A percentile compares a stretch with the other conserved stretches of the same genome.
phyloP scores from a whole-genome alignment of 805 yeast genomes.

The Ascoidea rubescens region DNA sequence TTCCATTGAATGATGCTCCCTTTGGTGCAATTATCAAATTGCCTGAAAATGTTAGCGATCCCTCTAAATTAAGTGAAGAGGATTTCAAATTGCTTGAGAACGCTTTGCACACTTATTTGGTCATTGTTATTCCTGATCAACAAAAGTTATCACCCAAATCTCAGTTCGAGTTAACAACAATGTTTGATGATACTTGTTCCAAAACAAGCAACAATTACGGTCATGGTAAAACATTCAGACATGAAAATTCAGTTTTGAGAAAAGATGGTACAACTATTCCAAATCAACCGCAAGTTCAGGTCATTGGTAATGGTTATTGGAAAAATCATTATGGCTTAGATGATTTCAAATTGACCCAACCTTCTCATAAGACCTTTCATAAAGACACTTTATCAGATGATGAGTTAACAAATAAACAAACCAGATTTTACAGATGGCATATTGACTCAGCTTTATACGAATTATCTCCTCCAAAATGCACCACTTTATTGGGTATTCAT shows the following conservation, averaged over 20 bases:
- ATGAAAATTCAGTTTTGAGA: slow-evolving; percentile 50
- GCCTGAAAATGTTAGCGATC: slow-evolving; percentile 64
- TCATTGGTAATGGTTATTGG: slow-evolving; percentile 65
- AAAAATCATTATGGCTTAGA: slow-evolving; percentile 37
- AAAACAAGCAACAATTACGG: slow-evolving; percentile 49
- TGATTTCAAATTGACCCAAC: slow-evolving; percentile 56
- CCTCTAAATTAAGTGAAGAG: slow-evolving; percentile 45
- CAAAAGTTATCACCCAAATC: slow-evolving; percentile 55
- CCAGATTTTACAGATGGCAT: slow-evolving; percentile 89
- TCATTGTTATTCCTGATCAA: slow-evolving; percentile 63
- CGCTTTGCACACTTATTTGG: slow-evolving; percentile 57
- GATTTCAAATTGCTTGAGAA: slow-evolving; percentile 50
- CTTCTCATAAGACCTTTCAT: slow-evolving; percentile 75
- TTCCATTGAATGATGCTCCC: slow-evolving; percentile 35
- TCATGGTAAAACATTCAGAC: slow-evolving; percentile 68
- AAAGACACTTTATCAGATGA: slow-evolving; percentile 48
- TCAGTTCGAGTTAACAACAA: slow-evolving; percentile 61
- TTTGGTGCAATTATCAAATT: slow-evolving; percentile 58
- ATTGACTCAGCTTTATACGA: slow-evolving; percentile 83
- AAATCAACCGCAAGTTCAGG: slow-evolving; percentile 78
- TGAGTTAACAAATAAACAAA: slow-evolving; percentile 43
- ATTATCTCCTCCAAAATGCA: slow-evolving; percentile 74
- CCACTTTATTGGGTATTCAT: slow-evolving; percentile 71
- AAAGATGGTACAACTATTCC: slow-evolving; percentile 77
- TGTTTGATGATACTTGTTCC: slow-evolving; percentile 61